Percentiles rank a stretch among this genome's conserved stretches.
phyloP scores from a whole-genome alignment of 2,329 filamentous ascomycete species.

The Fusarium sacchari region DNA sequence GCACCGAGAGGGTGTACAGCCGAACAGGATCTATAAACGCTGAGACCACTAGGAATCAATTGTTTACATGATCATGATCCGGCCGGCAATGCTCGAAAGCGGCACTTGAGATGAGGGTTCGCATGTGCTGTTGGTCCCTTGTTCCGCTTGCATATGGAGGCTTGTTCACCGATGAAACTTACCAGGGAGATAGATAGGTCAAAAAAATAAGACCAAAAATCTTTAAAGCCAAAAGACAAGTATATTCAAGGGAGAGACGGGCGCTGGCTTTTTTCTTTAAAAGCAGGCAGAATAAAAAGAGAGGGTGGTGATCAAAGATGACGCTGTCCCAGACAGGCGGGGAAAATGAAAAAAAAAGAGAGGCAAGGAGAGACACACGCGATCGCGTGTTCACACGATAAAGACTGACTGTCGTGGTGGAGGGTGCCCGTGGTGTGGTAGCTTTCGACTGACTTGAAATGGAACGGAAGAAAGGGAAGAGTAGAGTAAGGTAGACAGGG shows the following conservation, averaged over 20 bases:
- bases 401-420: slow-evolving; percentile 34
- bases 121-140: not conserved
- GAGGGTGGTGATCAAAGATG: slow-evolving; percentile 23
- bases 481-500: slow-evolving; percentile 12
- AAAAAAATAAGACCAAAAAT: not conserved
- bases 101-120: slow-evolving; percentile 2
- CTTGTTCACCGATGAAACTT: slow-evolving; percentile 17
- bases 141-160: slow-evolving; percentile 13
- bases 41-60: slow-evolving; percentile 17
- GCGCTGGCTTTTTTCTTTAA: not conserved
- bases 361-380: slow-evolving; percentile 35
- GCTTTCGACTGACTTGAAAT: slow-evolving; percentile 2
- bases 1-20: not conserved
- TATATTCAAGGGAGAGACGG: slow-evolving; percentile 18
- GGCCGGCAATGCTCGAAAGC: slow-evolving; percentile 9
- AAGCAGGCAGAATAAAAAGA: slow-evolving; percentile 21
- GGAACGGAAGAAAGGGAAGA: slow-evolving; percentile 8
- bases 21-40: not conserved
- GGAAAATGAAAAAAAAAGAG: slow-evolving; percentile 7
- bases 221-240: not conserved
- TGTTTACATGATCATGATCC: not conserved
- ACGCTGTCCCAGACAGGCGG: slow-evolving; percentile 30
- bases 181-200: slow-evolving; percentile 20
- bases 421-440: slow-evolving; percentile 10
- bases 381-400: slow-evolving; percentile 42